Conservation (phyloP, 257 asterid genomes). For the Capsicum chinense region DNA sequence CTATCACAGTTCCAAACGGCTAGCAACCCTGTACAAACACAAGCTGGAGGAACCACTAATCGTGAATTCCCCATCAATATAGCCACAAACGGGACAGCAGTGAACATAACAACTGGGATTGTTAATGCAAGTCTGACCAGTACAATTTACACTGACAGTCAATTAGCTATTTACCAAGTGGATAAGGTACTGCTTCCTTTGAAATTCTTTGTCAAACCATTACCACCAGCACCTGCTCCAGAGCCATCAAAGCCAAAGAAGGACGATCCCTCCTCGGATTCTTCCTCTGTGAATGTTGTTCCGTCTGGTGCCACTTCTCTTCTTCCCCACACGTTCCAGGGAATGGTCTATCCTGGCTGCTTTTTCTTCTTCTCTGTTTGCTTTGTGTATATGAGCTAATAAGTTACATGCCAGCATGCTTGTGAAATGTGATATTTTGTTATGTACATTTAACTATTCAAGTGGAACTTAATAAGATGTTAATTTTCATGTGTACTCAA, state of each 20-base stretch:
- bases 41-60: slow-evolving; percentile 49
- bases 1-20: slow-evolving; percentile 51
- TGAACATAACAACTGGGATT: slow-evolving; percentile 56
- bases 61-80: slow-evolving; percentile 50
- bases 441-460: neutral
- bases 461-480: neutral
- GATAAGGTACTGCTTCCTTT: slow-evolving; percentile 56
- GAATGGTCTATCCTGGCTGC: slow-evolving; percentile 30
- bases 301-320: slow-evolving; percentile 40
- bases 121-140: slow-evolving; percentile 50
- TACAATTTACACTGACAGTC: slow-evolving; percentile 45
- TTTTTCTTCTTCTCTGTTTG: neutral
- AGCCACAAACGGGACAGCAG: slow-evolving; percentile 45
- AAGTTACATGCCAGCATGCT: neutral
- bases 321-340: neutral
- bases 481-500: neutral
- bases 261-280: slow-evolving; percentile 25
- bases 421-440: too few species aligned
- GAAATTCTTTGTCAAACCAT: slow-evolving; percentile 43
- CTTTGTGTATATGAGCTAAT: neutral
- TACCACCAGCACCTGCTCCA: slow-evolving; percentile 54
- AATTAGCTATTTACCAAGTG: slow-evolving; percentile 56
- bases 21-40: slow-evolving; percentile 57
- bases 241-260: slow-evolving; percentile 47
- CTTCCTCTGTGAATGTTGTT: slow-evolving; percentile 26